Base-by-base conservation (phyloP, 2,329 filamentous ascomycete species). In the Pyricularia sp. region DNA sequence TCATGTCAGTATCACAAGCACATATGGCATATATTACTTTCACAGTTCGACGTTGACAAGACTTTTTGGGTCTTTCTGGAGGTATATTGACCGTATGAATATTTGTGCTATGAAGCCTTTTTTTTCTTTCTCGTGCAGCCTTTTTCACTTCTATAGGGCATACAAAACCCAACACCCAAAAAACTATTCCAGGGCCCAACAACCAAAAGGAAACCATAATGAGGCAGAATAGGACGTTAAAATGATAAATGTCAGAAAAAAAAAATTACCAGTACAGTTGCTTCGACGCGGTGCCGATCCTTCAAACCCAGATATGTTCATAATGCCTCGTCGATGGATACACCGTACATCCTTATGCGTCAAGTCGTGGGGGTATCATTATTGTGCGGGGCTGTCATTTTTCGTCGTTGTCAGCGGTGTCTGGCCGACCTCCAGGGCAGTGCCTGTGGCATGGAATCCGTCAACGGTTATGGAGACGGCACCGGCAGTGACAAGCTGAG, bases 381-480 rank as follows among this genome's bases (percentile, higher is more conserved):
- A 63, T 28, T 63, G 23, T 30, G 59, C 14, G 25, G 59, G 17
- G n/a, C 61, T 36, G 36, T 26, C 26, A 6, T 26, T 14, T 26
- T 42, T n/a, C 17, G 50, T 26, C 17, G 20, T 33, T 12, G 28
- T 14, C 28, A 68, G 23, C 7, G 30, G 66, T 6, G 42, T 68
- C 66, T 63, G 66, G 55, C 66, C 66, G 26, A 68, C 10, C 66
- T 68, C 20, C 66, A 61, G 30, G n/a, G 66, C 66, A 28, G 50
- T 61, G 10, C 66, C 66, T 26, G 58, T 68, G 30, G 67, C 67
- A 33, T 68, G 67, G 67, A 68, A 68, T 14, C 67, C 67, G 59
- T 68, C 67, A 33, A 68, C 58, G 5, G 67, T 68, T n/a, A 68
- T 31, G 31, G 67, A 33, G 59, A 68, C 67, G 26, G 68, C 68